Conservation (phyloP, 2,329 filamentous ascomycete species). For the Cladophialophora yegresii region DNA sequence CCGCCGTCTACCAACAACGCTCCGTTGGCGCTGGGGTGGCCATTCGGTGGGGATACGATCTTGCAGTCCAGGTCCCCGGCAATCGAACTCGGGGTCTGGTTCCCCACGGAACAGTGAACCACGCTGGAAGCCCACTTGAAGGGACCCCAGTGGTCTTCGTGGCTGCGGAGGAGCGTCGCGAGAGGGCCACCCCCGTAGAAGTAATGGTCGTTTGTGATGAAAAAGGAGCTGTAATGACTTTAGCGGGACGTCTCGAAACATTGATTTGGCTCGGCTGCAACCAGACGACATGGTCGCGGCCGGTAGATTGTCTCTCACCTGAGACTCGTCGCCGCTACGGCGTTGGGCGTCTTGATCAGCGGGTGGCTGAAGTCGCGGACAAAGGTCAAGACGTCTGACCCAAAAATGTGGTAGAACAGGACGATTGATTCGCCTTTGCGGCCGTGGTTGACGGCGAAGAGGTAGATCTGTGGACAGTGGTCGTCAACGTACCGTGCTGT, state of each 20-base stretch:
- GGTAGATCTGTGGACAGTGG: slow-evolving; percentile 18
- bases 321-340: slow-evolving; percentile 22
- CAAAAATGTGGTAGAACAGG: slow-evolving; percentile 24
- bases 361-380: slow-evolving; percentile 23
- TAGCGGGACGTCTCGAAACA: neutral
- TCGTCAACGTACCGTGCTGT: too few relatives aligned
- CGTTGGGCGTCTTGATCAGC: slow-evolving; percentile 29
- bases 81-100: neutral
- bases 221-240: slow-evolving; percentile 21
- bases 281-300: neutral
- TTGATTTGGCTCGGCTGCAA: too few relatives aligned
- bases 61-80: slow-evolving; percentile 20
- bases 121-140: slow-evolving; percentile 27
- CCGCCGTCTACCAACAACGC: slow-evolving; percentile 26
- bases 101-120: slow-evolving; percentile 20
- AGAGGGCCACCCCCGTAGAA: slow-evolving; percentile 22
- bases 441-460: slow-evolving; percentile 31
- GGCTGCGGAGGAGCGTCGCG: slow-evolving; percentile 19
- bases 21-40: slow-evolving; percentile 28
- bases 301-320: slow-evolving; percentile 12
- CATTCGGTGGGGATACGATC: slow-evolving; percentile 20
- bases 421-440: slow-evolving; percentile 24
- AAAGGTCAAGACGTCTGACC: slow-evolving; percentile 23
- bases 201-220: slow-evolving; percentile 33
- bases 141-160: slow-evolving; percentile 25